Evolutionary conservation across 306 rosid species (phyloP), one percentile per base, ranked within the genome.

Genomic region (Prinsepia uniflora): DNA sequence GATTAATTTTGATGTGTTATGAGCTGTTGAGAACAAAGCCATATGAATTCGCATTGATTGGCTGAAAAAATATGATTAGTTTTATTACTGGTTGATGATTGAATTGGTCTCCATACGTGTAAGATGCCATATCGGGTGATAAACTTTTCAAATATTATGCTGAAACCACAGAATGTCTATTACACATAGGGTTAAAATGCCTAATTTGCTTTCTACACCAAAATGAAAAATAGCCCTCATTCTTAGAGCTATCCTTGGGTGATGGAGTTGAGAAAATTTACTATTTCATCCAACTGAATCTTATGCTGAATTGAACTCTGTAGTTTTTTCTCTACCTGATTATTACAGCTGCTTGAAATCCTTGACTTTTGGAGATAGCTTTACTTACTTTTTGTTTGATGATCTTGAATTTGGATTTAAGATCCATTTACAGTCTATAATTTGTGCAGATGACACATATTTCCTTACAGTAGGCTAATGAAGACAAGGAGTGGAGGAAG

Each of bases 401-500:
- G 46, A 48, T 49, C 44, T 13, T 19, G 62, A 52, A 4, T 40
- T 53, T 53, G 8, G 46, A 40, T 61, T 30, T 42, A 40, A 63
- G 67, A 41, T 63, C 49, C 50, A 10, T 18, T 8, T 63, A 40
- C 30, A 24, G 2, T 24, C 30, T 24, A 24, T 24, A 43, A 68
- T 2, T 59, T 72, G 71, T 82, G 85, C 91, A 95, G 99, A 91
- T 87, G 96, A 89, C 47, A 86, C 91, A 57, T 95, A 95, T 84
- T 91, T 95, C 86, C 74, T 91, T 8, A 45, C 92, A 87, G 78
- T 95, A 97, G 99, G 71, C 92, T 65, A 89, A 89, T 77, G 97
- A 95, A 86, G 99, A 95, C 71, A 95, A 91, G 84, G 99, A 95
- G 83, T 95, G 97, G 97, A 24, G 30, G 30, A 24, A 24, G 2